phyloP scores from a whole-genome alignment of 768 basidiomycete species.

The Agaricus bisporus region DNA sequence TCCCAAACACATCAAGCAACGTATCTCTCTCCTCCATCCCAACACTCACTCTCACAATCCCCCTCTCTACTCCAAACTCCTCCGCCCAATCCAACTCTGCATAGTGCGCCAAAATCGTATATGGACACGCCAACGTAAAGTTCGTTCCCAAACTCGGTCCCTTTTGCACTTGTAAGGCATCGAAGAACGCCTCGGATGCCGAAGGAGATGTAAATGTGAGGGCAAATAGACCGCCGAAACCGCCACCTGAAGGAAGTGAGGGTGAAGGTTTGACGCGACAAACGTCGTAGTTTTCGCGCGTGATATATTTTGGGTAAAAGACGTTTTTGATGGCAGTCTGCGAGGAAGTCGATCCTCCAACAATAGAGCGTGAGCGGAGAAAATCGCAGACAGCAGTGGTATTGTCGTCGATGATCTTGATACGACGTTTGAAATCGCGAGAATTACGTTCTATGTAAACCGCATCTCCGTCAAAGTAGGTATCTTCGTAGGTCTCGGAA shows the following conservation, averaged over 20 bases:
- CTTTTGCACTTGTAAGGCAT: constrained; percentile 76
- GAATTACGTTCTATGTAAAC: constrained; percentile 98
- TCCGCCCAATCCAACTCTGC: constrained; percentile 89
- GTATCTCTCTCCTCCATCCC: constrained; percentile 72
- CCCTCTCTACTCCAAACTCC: constrained; percentile 76
- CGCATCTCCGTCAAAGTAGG: constrained; percentile 86
- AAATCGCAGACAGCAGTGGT: constrained; percentile 78
- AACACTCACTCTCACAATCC: constrained; percentile 84
- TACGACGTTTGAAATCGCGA: constrained; percentile 78
- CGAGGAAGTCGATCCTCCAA: constrained; percentile 22
- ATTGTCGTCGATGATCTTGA: constrained; percentile 74
- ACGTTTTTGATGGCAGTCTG: constrained; percentile 68
- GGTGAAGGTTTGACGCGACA: constrained; percentile 47
- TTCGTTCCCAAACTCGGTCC: constrained; percentile 93
- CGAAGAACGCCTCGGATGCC: constrained; percentile 78
- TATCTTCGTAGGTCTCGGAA: constrained; percentile 65
- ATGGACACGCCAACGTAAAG: constrained; percentile 93
- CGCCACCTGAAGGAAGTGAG: constrained; percentile 34
- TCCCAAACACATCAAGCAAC: constrained; percentile 52
- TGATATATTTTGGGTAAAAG: constrained; percentile 84
- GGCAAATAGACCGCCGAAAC: constrained; percentile 86
- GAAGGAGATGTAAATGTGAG: constrained; percentile 68
- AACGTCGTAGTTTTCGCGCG: constrained; percentile 62
- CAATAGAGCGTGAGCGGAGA: constrained; percentile 53
- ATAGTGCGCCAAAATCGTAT: constrained; percentile 89